Percentiles rank a stretch among this genome's conserved stretches.
These are phyloP conservation scores for Daldinia vernicosa DNA, from an alignment of 495 filamentous ascomycete genomes.

Conservation along the genomic window DNA sequence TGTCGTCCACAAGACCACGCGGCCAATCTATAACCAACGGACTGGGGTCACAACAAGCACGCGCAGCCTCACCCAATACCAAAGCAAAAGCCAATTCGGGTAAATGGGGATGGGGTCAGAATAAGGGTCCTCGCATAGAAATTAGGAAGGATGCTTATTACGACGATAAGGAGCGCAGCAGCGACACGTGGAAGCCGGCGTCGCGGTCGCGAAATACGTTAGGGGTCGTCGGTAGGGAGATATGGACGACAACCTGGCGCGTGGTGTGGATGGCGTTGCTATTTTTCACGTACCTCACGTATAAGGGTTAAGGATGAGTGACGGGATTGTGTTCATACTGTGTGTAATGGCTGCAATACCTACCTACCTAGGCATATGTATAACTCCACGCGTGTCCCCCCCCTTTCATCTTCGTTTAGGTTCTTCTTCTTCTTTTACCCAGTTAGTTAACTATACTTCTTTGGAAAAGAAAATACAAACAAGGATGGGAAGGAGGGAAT, in stretches of 20 bases:
- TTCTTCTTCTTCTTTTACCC: neutral
- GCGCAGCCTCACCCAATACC: slow-evolving; percentile 18
- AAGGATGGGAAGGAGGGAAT: neutral
- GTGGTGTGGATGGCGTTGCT: slow-evolving; percentile 57
- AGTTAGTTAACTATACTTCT: neutral
- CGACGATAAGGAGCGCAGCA: slow-evolving; percentile 47
- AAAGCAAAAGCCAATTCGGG: slow-evolving; percentile 39
- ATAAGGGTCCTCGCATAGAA: slow-evolving; percentile 53
- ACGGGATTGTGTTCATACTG: neutral
- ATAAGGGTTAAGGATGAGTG: slow-evolving; percentile 45
- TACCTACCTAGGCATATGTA: neutral
- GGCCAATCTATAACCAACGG: slow-evolving; percentile 34
- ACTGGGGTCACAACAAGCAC: slow-evolving; percentile 18
- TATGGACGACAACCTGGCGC: slow-evolving; percentile 58
- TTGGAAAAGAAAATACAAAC: neutral
- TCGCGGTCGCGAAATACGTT: slow-evolving; percentile 31
- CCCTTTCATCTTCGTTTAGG: neutral
- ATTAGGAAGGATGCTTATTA: slow-evolving; percentile 52
- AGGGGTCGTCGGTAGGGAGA: slow-evolving; percentile 47
- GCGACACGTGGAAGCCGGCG: slow-evolving; percentile 31
- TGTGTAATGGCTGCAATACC: neutral
- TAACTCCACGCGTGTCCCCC: neutral
- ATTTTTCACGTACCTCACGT: slow-evolving; percentile 53
- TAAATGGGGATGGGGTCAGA: slow-evolving; percentile 51
- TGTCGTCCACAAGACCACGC: slow-evolving; percentile 36